These are phyloP conservation scores for Pontederia crassipes DNA, from an alignment of 176 grass and related monocot genomes.

Conservation along the genomic window DNA sequence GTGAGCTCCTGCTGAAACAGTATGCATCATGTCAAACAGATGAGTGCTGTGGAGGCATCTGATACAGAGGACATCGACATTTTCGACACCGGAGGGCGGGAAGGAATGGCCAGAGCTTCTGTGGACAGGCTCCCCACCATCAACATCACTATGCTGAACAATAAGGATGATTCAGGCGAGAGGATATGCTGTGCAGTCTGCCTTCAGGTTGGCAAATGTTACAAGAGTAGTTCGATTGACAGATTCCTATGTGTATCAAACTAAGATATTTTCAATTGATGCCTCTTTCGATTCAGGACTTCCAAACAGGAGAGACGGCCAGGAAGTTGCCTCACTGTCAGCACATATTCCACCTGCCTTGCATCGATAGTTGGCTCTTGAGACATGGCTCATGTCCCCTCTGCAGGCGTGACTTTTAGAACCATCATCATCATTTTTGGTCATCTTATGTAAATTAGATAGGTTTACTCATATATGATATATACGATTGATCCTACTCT, in stretches of 20 bases:
- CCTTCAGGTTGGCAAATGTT: conserved; percentile 28
- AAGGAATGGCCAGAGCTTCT: conserved; percentile 31
- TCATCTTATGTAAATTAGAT: no score
- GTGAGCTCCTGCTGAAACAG: conserved; percentile 52
- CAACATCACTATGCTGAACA: conserved; percentile 25
- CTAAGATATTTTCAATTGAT: neutral
- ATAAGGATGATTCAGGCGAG: conserved; percentile 38
- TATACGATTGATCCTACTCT: no score
- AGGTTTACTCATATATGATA: no score
- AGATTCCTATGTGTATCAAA: neutral
- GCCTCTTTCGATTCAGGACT: conserved; percentile 28
- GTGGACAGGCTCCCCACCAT: conserved; percentile 45
- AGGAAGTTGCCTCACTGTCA: conserved; percentile 41
- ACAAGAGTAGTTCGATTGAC: neutral
- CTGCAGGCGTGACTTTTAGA: conserved; percentile 35
- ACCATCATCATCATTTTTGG: no score
- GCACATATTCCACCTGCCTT: conserved; percentile 56
- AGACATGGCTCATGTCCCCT: conserved; percentile 69
- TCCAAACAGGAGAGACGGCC: conserved; percentile 39
- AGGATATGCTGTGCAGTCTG: conserved; percentile 74
- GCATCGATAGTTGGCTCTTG: conserved; percentile 78
- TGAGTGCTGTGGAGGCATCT: neutral
- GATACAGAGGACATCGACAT: conserved; percentile 29
- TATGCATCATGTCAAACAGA: conserved; percentile 15
- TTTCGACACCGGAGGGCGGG: conserved; percentile 35